Base-by-base conservation (phyloP, 495 filamentous ascomycete genomes). In the Xylaria flabelliformis region DNA sequence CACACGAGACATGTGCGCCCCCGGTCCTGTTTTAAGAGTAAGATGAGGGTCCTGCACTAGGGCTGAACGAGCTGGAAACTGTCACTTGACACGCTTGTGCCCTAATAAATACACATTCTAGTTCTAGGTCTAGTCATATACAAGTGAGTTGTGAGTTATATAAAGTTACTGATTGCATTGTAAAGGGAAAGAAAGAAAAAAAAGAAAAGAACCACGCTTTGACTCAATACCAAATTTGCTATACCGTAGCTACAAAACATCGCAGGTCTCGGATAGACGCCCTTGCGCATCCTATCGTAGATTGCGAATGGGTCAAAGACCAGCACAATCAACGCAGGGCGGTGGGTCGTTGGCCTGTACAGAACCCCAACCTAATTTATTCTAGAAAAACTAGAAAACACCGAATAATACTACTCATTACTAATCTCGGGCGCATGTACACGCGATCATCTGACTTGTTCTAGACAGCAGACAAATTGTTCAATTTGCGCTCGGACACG, bases 381-480 rank as follows among this genome's bases (percentile, higher is more conserved):
- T 55, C 50, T 69, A 61, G 39, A 61, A 41, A 55, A 55, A 59
- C 58, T 61, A 61, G 58, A 61, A 61, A 41, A 39, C 39, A 50
- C n/a, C 39, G 6, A 39, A 10, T 36, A 56, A 26, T 39, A 17
- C 34, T 50, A 58, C 34, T 50, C 48, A 71, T 63, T 69, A 69
- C 17, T 72, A 67, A 50, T 58, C 53, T 42, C 53, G 29, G 63
- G 70, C 70, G 70, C 70, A 72, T 72, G 32, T 41, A 67, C 51
- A 39, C 42, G 50, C 41, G 63, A 61, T 72, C 70, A 72, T 72
- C 63, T 72, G 70, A 72, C 70, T 67, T 72, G 24, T 29, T 63
- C 48, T 26, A 26, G n/a, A 68, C 24, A 65, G 48, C 46, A 29
- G 19, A 46, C 29, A 39, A 46, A 71, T 13, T 34, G 36, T 7